These are phyloP conservation scores for carrot (Daucus carota) DNA, from an alignment of 129 eudicot species.

Conservation along the genomic window DNA sequence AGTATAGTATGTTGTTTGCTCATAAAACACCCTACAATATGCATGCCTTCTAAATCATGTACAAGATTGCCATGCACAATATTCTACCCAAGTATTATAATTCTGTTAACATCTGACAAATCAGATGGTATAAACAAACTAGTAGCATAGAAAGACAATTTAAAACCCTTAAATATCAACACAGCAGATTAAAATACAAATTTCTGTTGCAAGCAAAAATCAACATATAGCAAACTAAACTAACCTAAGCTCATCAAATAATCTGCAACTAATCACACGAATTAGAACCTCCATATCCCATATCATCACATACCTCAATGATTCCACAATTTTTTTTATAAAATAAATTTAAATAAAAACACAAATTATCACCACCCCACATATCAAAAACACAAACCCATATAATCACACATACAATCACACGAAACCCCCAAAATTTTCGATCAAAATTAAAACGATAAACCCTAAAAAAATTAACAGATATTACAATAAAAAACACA, in stretches of 20 bases:
- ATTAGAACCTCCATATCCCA: background rate
- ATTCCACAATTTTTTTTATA: background rate
- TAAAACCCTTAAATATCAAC: too few relatives aligned
- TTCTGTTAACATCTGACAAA: background rate
- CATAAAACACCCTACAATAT: background rate
- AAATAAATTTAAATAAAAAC: background rate
- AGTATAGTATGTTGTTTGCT: background rate
- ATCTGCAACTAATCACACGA: background rate
- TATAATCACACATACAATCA: background rate
- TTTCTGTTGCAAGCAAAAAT: background rate
- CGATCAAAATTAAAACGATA: background rate
- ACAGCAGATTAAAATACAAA: too few relatives aligned
- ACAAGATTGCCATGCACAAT: too few relatives aligned
- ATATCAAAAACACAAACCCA: background rate
- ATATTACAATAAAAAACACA: background rate
- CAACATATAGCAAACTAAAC: background rate
- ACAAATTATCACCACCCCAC: background rate
- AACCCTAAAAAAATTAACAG: background rate
- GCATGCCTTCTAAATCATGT: background rate
- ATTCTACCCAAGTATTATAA: too few relatives aligned
- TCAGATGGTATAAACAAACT: background rate
- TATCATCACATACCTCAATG: background rate
- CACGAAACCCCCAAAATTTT: background rate
- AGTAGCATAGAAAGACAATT: too few relatives aligned
- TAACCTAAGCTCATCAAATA: background rate